A percentile compares a stretch with the other conserved stretches of the same genome.
These are phyloP conservation scores for Dalbergia oliveri DNA, from an alignment of 306 rosid genomes.

Conservation along the genomic window DNA sequence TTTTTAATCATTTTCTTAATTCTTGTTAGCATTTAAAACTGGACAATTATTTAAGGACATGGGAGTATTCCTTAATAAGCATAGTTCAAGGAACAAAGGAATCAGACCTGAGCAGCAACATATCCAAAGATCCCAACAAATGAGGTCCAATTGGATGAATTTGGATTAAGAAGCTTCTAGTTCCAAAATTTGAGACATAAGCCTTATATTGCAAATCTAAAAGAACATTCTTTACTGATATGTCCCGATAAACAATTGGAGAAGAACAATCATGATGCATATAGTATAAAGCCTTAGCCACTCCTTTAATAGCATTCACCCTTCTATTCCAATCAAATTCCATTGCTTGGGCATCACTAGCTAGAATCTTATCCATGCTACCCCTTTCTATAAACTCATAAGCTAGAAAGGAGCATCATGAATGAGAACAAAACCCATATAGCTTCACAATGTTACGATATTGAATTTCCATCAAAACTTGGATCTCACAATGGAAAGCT, in stretches of 20 bases:
- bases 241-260: conserved; percentile 35
- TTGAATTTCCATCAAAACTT: too few species aligned
- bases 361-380: conserved; percentile 23
- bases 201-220: conserved; percentile 34
- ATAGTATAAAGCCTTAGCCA: conserved; percentile 43
- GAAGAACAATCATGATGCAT: conserved; percentile 43
- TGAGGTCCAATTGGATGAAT: conserved; percentile 37
- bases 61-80: too few species aligned
- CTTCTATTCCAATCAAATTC: conserved; percentile 35
- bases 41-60: too few species aligned
- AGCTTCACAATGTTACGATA: not conserved
- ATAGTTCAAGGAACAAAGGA: not conserved
- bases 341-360: conserved; percentile 1
- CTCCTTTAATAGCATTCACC: conserved; percentile 22
- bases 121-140: conserved; percentile 41
- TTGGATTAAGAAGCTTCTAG: conserved; percentile 15
- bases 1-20: too few species aligned
- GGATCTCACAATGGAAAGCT: too few species aligned
- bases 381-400: conserved; percentile 37
- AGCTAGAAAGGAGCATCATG: not conserved
- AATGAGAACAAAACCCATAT: conserved; percentile 24
- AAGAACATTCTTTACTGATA: conserved; percentile 40
- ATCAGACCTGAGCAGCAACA: conserved; percentile 43
- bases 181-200: conserved; percentile 38
- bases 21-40: too few species aligned